Percentiles rank a stretch among this genome's conserved stretches.
These are phyloP conservation scores for Magnolia kwangsiensis DNA, from an alignment of 164 flowering plant species.

Conservation along the genomic window DNA sequence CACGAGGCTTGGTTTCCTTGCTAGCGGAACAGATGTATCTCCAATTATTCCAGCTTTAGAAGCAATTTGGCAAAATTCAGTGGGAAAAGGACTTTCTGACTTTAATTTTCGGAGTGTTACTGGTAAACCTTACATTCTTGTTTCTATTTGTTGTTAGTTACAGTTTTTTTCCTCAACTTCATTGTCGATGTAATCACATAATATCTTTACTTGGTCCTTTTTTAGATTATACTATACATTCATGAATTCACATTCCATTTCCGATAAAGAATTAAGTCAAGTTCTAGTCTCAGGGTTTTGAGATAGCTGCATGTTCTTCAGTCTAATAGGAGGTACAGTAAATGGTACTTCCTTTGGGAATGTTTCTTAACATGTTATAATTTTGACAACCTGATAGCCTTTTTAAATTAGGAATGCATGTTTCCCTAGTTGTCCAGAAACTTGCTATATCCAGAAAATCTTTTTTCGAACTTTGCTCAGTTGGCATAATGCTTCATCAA, in stretches of 20 bases:
- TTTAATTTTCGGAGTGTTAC: conserved; percentile 97
- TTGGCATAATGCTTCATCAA: too few species aligned
- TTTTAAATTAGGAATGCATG: not conserved
- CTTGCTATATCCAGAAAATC: too few species aligned
- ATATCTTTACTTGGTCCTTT: not conserved
- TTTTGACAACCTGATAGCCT: not conserved
- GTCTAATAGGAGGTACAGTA: too few species aligned
- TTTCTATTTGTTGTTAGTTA: not conserved
- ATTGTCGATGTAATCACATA: not conserved
- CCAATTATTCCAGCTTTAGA: conserved; percentile 94
- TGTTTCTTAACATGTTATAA: not conserved
- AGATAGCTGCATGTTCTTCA: too few species aligned
- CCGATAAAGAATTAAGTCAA: too few species aligned
- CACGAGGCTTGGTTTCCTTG: conserved; percentile 96
- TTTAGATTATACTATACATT: not conserved
- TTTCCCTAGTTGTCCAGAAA: not conserved
- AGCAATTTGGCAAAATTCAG: conserved; percentile 98
- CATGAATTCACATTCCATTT: not conserved
- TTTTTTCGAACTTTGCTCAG: too few species aligned
- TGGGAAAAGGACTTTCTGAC: conserved; percentile 89
- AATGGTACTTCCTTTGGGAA: too few species aligned
- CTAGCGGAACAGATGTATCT: conserved; percentile 90
- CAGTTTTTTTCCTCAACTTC: not conserved
- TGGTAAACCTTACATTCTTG: conserved; percentile 36
- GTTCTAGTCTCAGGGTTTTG: too few species aligned